Base-by-base conservation (phyloP, 2,329 filamentous ascomycete species). In the Fusarium equiseti region DNA sequence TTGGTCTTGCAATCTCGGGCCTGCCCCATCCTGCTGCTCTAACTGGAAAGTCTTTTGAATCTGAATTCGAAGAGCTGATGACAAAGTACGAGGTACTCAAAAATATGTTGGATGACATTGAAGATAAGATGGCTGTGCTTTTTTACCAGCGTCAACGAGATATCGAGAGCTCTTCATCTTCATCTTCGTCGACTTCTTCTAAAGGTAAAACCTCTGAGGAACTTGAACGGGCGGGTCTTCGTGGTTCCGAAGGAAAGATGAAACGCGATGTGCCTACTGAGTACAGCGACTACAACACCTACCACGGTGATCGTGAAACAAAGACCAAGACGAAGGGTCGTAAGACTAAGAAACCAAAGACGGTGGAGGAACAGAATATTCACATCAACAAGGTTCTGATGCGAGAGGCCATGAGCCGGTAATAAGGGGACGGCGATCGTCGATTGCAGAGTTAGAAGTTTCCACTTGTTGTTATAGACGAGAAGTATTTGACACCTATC, bases 341-440 rank as follows among this genome's bases (percentile, higher is more conserved):
- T 1, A 59, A 22, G 22, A 2, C 5, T 0, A 66, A 20, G 18
- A 66, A 7, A 13, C 29, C 35, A 2, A 61, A 49, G 13, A 66
- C 54, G 2, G 62, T 54, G 15, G 55, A 49, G 20, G 48, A 66
- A 15, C 31, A 66, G n/a, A 50, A 66, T 6, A 31, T 35, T 2
- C 48, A 66, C 5, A 66, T 66, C 10, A 66, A 66, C 20, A 66
- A 54, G 31, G 54, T 61, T 1, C 29, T 66, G 16, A 40, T 66
- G 0, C 35, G 62, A 1, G 35, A 66, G 16, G 45, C 3, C 26
- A 48, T 29, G 26, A 20, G 20, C 7, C 18, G 27, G 4, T 9
- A 7, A 22, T 54, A 31, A 46, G 56, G 15, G 9, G 4, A 16
- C 2, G 16, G 3, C 11, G 15, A 22, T 11, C 16, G 22, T 20